phyloP scores from a whole-genome alignment of 2,329 filamentous ascomycete species.

The Verticillium tricorpus region DNA sequence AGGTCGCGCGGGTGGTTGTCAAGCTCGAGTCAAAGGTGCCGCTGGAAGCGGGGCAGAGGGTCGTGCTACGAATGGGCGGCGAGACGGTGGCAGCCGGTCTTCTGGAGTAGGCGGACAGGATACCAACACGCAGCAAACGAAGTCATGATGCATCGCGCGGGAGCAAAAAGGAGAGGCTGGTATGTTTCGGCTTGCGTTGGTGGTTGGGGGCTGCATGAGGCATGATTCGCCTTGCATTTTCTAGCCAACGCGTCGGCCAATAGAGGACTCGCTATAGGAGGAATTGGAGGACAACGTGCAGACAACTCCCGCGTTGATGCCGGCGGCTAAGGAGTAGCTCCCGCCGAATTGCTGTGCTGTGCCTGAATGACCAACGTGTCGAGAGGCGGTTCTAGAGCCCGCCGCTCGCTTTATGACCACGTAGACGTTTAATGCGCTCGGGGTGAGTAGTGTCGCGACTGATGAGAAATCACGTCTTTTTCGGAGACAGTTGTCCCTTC shows the following conservation, averaged over 20 bases:
- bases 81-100: constrained; percentile 85
- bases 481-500: not conserved
- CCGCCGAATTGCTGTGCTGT: not conserved
- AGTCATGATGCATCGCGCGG: not conserved
- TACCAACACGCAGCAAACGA: not conserved
- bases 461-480: not conserved
- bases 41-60: constrained; percentile 71
- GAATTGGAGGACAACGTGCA: not conserved
- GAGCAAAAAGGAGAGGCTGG: not conserved
- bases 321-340: not conserved
- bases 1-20: constrained; percentile 71
- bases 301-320: not conserved
- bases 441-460: not conserved
- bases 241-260: not conserved
- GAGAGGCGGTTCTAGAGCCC: not conserved
- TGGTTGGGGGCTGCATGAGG: not conserved
- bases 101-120: constrained; percentile 53
- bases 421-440: not conserved
- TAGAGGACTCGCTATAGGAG: not conserved
- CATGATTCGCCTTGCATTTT: not conserved
- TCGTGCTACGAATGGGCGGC: constrained; percentile 77
- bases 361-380: not conserved
- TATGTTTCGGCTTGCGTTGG: not conserved
- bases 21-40: constrained; percentile 71
- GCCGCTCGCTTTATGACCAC: not conserved